phyloP scores from a whole-genome alignment of 1,139 yeast genomes.

The Hansenula lynferdii region DNA sequence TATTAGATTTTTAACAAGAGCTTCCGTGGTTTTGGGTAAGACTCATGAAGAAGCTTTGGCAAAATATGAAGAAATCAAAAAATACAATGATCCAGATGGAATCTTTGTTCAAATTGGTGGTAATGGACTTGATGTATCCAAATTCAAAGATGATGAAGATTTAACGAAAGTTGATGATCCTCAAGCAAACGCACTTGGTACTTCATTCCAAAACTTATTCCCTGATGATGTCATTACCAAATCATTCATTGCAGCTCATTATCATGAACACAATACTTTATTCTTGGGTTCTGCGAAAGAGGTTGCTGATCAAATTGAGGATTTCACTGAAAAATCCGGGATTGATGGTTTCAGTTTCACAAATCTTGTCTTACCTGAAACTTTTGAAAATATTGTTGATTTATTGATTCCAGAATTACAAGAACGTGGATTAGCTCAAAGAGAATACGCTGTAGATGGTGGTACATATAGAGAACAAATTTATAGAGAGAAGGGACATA shows the following conservation, averaged over 20 bases:
- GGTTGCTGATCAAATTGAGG: constrained; percentile 21
- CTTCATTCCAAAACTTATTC: not conserved
- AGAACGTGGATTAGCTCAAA: constrained; percentile 26
- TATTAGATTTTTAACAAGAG: constrained; percentile 27
- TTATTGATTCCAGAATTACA: constrained; percentile 28
- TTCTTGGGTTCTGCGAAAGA: constrained; percentile 5
- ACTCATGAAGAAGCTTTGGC: constrained; percentile 28
- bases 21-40: constrained; percentile 27
- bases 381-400: constrained; percentile 30
- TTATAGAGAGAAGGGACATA: constrained; percentile 13
- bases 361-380: constrained; percentile 27
- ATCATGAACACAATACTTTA: constrained; percentile 18
- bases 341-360: constrained; percentile 32
- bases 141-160: constrained; percentile 24
- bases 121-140: constrained; percentile 26
- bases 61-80: constrained; percentile 24
- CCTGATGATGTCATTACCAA: constrained; percentile 1
- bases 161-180: constrained; percentile 21
- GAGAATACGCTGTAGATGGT: constrained; percentile 25
- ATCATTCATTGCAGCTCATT: not conserved
- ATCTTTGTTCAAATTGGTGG: constrained; percentile 33
- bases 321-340: constrained; percentile 28
- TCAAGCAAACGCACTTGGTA: not conserved
- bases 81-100: constrained; percentile 31
- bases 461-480: constrained; percentile 19